Evolutionary conservation across 2,329 filamentous ascomycete genomes (phyloP), one percentile per base, ranked within the genome.

Genomic region (Nectriaceae sp.): DNA sequence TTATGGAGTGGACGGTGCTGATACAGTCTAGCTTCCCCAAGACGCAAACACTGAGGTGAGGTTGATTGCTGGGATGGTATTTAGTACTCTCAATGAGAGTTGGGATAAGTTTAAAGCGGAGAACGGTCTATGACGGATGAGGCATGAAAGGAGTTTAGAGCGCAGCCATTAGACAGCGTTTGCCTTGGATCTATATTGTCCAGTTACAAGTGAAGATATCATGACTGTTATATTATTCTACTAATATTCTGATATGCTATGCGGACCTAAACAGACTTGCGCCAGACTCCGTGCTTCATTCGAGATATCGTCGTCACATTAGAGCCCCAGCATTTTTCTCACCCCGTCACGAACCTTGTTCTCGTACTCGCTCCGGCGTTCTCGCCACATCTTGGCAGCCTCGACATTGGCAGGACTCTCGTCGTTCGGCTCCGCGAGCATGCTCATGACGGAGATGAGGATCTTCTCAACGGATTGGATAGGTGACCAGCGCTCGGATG

Each of bases 401-500:
- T 97, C 93, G 36, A 97, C 89, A 66, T 97, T 97, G 49, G 93
- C 93, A 0, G 93, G 93, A 56, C 88, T 94, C 79, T 97, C 93
- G 66, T 97, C 93, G 70, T 97, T 97, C 51, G 93, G 86, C 73
- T 96, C 92, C 1, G 92, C 92, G 39, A 97, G 82, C 92, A 97
- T 97, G 72, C 90, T 96, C 88, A 97, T 97, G 52, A 97, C 93
- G 40, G 86, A 91, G 49, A 97, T 91, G 59, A 97, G 78, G 60
- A 97, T 97, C 78, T 97, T 97, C 75, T 97, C 94, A 59, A 97
- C 93, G 50, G 88, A 94, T 75, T 97, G 94, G 54, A 97, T 96
- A 11, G 93, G 93, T 21, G 88, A 93, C 93, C 93, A 97, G 55
- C 93, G 86, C 76, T 97, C 94, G 2, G 88, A 91, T 6, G 94